Evolutionary conservation across 345 rosid species (phyloP).

Genomic region (Hibiscus trionum): DNA sequence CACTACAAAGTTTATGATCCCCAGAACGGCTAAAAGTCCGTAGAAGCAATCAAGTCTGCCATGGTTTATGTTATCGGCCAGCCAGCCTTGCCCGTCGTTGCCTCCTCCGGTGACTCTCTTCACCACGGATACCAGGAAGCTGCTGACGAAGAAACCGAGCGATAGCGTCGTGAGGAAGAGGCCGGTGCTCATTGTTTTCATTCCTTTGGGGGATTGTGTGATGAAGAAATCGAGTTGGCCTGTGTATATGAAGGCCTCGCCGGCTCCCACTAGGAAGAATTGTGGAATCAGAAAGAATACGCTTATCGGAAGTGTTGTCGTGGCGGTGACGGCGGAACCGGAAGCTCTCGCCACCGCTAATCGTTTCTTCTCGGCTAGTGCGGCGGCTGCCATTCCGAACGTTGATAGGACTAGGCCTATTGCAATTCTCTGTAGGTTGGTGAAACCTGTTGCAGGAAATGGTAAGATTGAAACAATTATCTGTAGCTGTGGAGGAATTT

Average conservation of each 20-base stretch:
- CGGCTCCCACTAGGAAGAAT: constrained; percentile 58
- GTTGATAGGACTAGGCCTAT: constrained; percentile 56
- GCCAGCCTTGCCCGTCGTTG: constrained; percentile 32
- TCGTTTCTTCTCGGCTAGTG: constrained; percentile 37
- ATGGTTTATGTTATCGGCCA: constrained; percentile 42
- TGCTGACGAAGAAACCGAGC: constrained; percentile 57
- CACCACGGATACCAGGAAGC: constrained; percentile 45
- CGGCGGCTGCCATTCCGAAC: constrained; percentile 56
- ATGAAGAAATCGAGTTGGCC: constrained; percentile 75
- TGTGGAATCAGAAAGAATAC: constrained; percentile 53
- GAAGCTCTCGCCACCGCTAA: background rate
- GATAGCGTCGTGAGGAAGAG: constrained; percentile 56
- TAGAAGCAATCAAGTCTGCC: constrained; percentile 45
- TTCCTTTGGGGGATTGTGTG: constrained; percentile 55
- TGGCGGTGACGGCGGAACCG: background rate
- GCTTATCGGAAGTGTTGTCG: constrained; percentile 27
- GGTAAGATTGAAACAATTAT: too few relatives aligned
- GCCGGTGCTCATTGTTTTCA: constrained; percentile 71
- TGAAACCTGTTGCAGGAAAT: too few relatives aligned
- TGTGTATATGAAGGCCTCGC: constrained; percentile 57
- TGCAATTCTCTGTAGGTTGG: constrained; percentile 47
- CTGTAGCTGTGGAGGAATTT: too few relatives aligned
- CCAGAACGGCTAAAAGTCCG: constrained; percentile 35
- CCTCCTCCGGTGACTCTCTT: constrained; percentile 28
- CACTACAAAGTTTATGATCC: constrained; percentile 30